Evolutionary conservation across 306 rosid genomes (phyloP), one percentile per base, ranked within the genome.

Genomic region (Erythrophleum fordii): DNA sequence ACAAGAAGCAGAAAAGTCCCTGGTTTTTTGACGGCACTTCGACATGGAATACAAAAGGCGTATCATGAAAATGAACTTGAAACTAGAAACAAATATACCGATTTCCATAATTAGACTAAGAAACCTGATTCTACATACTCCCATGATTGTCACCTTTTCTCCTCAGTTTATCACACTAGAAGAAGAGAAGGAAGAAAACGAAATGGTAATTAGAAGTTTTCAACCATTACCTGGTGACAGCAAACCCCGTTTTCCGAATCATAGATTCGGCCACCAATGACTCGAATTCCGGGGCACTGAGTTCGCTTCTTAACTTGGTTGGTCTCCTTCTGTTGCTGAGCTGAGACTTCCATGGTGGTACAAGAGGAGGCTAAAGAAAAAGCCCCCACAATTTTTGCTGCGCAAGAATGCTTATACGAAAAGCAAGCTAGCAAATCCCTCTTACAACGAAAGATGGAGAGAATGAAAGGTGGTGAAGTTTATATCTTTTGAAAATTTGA

Each of bases 161-260:
- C 53, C 22, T 22, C 37, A 62, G 5, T 37, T 31, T 16, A 23
- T 18, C 28, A 31, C 2, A 34, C 58, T 11, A 4, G 10, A 46
- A 83, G 8, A 46, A 69, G 34, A 66, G 45, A 69, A 45, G 18
- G 11, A 5, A 51, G 20, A 65, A 71, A 51, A 20, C 2, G 22
- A 26, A 73, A 31, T 0, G 25, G 55, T 25, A 23, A 55, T 39
- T 37, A 3, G 1, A 12, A 7, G 34, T 55, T 13, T 39, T 51
- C 12, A 10, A 13, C 28, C 37, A 62, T 18, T 11, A 83, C 97
- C 91, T 92, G 98, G 59, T 92, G 98, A 51, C 97, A 92, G 48
- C 73, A 68, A 0, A 41, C 22, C 34, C 73, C 73, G 8, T 42
- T 41, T 25, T 68, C 73, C n/a, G 73, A 68, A 12, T 68, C 73